Conservation (phyloP, 1,284 basidiomycete genomes). For the Grifola frondosa region DNA sequence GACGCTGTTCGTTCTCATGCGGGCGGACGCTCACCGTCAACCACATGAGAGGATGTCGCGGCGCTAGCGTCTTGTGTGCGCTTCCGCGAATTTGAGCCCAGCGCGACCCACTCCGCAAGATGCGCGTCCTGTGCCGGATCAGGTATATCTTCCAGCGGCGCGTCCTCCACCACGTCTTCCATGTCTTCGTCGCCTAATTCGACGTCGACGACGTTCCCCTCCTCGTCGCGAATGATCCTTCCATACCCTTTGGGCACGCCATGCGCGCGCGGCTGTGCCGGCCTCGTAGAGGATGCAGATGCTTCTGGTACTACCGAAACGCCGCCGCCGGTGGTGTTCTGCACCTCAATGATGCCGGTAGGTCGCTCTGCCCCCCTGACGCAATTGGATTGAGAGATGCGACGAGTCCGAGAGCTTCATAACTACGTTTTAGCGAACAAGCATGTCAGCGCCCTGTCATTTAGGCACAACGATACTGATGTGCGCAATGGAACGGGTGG, state of each 20-base stretch:
- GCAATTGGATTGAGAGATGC: constrained; percentile 64
- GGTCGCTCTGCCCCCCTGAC: constrained; percentile 53
- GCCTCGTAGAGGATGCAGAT: constrained; percentile 9
- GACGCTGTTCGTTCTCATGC: constrained; percentile 10
- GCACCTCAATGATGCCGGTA: constrained; percentile 9
- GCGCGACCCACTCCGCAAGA: constrained; percentile 33
- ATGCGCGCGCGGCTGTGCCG: constrained; percentile 2
- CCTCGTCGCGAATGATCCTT: constrained; percentile 80
- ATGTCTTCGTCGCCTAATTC: constrained; percentile 63
- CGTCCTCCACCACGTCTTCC: constrained; percentile 27
- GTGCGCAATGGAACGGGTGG: constrained; percentile 4
- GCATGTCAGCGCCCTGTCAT: constrained; percentile 8
- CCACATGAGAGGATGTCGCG: constrained; percentile 27
- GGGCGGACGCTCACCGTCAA: constrained; percentile 34
- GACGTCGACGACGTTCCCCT: constrained; percentile 78
- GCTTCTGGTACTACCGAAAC: constrained; percentile 15
- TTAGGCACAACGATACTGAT: constrained; percentile 14
- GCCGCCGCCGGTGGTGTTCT: constrained; percentile 2
- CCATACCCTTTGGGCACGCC: constrained; percentile 74
- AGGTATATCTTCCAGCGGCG: constrained; percentile 28
- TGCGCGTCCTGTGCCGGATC: constrained; percentile 28
- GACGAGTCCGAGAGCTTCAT: constrained; percentile 74
- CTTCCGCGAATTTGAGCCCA: constrained; percentile 26
- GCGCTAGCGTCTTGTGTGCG: constrained; percentile 14
- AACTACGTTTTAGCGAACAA: constrained; percentile 58